Conservation (phyloP, 108 stramenopile species). For the Stephanodiscus minutulus region DNA sequence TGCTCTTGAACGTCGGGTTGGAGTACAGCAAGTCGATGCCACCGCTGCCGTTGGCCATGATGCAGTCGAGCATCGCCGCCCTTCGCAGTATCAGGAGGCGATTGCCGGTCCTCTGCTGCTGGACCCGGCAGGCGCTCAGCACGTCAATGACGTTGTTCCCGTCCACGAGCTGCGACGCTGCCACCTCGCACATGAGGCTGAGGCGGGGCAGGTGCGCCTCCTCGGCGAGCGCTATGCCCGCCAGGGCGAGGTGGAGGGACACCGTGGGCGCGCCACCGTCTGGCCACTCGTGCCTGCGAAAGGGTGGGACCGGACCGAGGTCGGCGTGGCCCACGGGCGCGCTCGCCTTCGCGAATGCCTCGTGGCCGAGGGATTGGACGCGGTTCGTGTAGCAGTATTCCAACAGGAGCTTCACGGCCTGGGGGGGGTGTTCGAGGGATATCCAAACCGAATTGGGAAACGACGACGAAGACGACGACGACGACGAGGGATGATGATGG, state of each 20-base stretch:
- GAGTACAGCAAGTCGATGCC: slow-evolving; percentile 56
- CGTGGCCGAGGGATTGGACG: slow-evolving; percentile 65
- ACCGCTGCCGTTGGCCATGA: slow-evolving; percentile 51
- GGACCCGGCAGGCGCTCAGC: slow-evolving; percentile 58
- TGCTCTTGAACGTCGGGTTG: slow-evolving; percentile 52
- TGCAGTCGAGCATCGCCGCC: slow-evolving; percentile 67
- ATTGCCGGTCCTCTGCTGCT: slow-evolving; percentile 66
- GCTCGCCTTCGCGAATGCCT: slow-evolving; percentile 66
- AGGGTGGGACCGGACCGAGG: slow-evolving; percentile 45
- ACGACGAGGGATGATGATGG: slow-evolving; percentile 1
- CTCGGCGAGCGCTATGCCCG: slow-evolving; percentile 75
- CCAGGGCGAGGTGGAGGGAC: slow-evolving; percentile 67
- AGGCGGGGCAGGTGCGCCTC: slow-evolving; percentile 76
- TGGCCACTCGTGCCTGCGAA: slow-evolving; percentile 60
- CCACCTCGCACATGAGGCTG: slow-evolving; percentile 86
- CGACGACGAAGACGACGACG: background rate
- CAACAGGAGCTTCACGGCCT: slow-evolving; percentile 84
- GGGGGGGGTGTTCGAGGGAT: slow-evolving; percentile 67
- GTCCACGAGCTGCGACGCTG: slow-evolving; percentile 67
- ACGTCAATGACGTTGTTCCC: slow-evolving; percentile 67
- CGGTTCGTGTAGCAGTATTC: slow-evolving; percentile 91
- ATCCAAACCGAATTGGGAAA: slow-evolving; percentile 30
- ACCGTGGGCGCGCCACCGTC: slow-evolving; percentile 62
- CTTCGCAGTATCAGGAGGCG: slow-evolving; percentile 65
- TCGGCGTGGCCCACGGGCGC: slow-evolving; percentile 8